Evolutionary conservation across 2,329 filamentous ascomycete species (phyloP).

Genomic region (Epichloe coenophiala): DNA sequence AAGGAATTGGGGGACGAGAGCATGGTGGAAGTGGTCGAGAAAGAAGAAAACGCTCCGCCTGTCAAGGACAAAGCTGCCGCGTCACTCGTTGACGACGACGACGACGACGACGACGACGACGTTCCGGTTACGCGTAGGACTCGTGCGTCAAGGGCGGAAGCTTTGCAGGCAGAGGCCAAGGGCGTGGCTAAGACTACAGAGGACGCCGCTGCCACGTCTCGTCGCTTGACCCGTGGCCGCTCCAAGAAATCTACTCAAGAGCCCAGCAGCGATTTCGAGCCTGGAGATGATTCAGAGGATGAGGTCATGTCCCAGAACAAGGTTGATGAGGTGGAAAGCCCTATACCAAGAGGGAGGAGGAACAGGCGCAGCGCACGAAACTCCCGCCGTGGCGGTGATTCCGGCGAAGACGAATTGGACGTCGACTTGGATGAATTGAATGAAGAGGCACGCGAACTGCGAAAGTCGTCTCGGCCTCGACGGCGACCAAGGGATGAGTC

Average conservation of each 20-base stretch:
- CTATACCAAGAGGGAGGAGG: conserved; percentile 35
- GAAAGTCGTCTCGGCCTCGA: conserved; percentile 38
- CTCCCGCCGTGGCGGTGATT: conserved; percentile 36
- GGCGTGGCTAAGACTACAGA: conserved; percentile 15
- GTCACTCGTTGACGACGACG: conserved; percentile 2
- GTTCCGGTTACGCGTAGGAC: conserved; percentile 34
- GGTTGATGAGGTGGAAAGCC: conserved; percentile 33
- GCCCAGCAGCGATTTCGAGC: conserved; percentile 48
- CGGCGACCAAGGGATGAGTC: conserved; percentile 37
- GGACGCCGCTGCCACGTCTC: conserved; percentile 20
- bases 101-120: conserved; percentile 26
- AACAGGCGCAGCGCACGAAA: conserved; percentile 26
- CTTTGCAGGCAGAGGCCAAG: conserved; percentile 17
- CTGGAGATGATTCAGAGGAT: conserved; percentile 44
- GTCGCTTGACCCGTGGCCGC: conserved; percentile 34
- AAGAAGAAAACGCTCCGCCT: conserved; percentile 10
- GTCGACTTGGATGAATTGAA: conserved; percentile 52
- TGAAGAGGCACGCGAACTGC: conserved; percentile 51
- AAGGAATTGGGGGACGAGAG: conserved; percentile 18
- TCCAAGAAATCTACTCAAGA: conserved; percentile 35
- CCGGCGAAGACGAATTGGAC: conserved; percentile 42
- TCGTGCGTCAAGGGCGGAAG: conserved; percentile 21
- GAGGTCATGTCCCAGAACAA: conserved; percentile 33
- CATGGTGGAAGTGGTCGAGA: conserved; percentile 13
- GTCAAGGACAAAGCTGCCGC: conserved; percentile 15